Conservation (phyloP, 352 stramenopile genomes). For the Globisporangium alternatum region DNA sequence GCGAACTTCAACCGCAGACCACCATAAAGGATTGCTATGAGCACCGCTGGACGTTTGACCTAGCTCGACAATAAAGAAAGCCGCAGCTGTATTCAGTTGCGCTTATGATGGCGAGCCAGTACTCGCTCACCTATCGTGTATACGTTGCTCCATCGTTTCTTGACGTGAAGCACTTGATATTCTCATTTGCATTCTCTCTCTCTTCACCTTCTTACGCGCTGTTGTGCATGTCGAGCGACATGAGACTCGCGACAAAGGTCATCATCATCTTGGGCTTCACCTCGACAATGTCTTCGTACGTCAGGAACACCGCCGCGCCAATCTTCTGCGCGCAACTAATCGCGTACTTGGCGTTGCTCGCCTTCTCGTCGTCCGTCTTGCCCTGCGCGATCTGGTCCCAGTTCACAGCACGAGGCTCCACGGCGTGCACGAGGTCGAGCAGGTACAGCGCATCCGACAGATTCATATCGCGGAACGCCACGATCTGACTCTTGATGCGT, state of each 20-base stretch:
- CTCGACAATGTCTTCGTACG: constrained; percentile 93
- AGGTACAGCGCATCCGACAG: constrained; percentile 83
- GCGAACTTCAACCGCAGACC: too few species aligned
- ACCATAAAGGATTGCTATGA: not conserved
- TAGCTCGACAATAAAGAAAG: not conserved
- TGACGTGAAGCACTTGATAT: not conserved
- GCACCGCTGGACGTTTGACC: not conserved
- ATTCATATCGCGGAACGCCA: constrained; percentile 77
- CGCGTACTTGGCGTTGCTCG: constrained; percentile 90
- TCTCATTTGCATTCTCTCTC: not conserved
- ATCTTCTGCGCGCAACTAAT: constrained; percentile 93
- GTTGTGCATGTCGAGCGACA: constrained; percentile 78
- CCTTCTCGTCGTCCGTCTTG: constrained; percentile 78
- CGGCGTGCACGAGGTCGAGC: constrained; percentile 83
- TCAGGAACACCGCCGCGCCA: constrained; percentile 90
- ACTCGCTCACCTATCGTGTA: not conserved
- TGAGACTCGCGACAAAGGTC: constrained; percentile 85
- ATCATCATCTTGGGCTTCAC: constrained; percentile 94
- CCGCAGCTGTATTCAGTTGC: not conserved
- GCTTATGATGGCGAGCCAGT: not conserved
- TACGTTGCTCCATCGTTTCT: not conserved
- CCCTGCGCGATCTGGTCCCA: constrained; percentile 80
- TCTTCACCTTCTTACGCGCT: constrained; percentile 9
- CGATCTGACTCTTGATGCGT: constrained; percentile 70
- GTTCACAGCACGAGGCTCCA: constrained; percentile 88